These are phyloP conservation scores for Calonectria fujianensis DNA, from an alignment of 2,329 filamentous ascomycete species.

Conservation along the genomic window DNA sequence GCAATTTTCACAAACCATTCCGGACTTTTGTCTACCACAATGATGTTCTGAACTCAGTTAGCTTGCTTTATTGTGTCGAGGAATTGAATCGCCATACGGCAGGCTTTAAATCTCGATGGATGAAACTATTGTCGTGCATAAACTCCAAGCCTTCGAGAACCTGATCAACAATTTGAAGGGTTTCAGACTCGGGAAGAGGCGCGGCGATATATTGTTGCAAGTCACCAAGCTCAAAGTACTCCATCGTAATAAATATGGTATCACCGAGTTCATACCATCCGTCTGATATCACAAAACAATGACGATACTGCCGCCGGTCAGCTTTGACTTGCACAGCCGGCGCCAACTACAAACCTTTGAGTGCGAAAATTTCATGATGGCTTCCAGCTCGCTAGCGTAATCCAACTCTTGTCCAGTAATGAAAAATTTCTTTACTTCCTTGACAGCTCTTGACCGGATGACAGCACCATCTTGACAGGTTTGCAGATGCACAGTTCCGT, in stretches of 20 bases:
- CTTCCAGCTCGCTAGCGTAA: constrained; percentile 20
- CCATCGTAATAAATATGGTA: constrained; percentile 23
- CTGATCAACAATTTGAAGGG: not conserved
- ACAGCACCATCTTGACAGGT: not conserved
- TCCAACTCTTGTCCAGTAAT: not conserved
- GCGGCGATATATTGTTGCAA: not conserved
- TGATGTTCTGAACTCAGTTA: constrained; percentile 11
- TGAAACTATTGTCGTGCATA: constrained; percentile 28
- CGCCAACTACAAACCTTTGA: not conserved
- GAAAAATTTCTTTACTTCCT: not conserved
- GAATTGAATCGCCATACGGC: not conserved
- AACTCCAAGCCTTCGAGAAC: constrained; percentile 11
- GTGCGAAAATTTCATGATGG: constrained; percentile 24
- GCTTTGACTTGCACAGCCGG: not conserved
- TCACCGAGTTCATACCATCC: constrained; percentile 10
- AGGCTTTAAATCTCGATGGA: constrained; percentile 15
- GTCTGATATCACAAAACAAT: constrained; percentile 17
- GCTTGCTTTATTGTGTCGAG: not conserved
- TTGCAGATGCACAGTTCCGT: not conserved
- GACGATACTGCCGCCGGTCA: not conserved
- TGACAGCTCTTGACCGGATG: not conserved
- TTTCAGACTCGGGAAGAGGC: not conserved
- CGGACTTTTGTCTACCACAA: constrained; percentile 4
- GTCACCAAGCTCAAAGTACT: constrained; percentile 23
- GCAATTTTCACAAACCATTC: constrained; percentile 27